Conservation (phyloP, 169 alveolate species). For the Cryptosporidium sp. region DNA sequence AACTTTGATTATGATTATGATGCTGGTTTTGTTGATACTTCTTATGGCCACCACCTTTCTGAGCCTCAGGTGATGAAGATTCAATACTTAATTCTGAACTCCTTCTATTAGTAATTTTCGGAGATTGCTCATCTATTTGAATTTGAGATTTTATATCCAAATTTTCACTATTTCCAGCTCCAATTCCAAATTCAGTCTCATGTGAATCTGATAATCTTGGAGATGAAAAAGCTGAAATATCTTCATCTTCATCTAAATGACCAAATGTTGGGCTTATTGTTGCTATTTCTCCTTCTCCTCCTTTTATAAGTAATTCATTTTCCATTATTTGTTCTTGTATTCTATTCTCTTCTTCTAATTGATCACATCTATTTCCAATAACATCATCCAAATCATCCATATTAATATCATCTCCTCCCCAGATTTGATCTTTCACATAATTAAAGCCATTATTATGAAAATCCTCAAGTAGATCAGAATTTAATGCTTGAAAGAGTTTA, state of each 20-base stretch:
- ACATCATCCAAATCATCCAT: not conserved
- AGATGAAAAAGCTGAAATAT: not conserved
- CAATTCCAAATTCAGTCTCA: not conserved
- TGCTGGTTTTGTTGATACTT: too few relatives aligned
- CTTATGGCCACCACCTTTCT: not conserved
- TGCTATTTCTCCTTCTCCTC: not conserved
- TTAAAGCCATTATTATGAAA: slow-evolving; percentile 11
- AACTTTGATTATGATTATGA: too few relatives aligned
- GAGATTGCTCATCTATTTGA: not conserved
- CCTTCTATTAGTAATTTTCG: not conserved
- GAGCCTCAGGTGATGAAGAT: not conserved
- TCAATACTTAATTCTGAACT: not conserved
- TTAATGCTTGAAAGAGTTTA: not conserved
- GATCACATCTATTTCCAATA: not conserved
- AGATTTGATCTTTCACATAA: slow-evolving; percentile 24
- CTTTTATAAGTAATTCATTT: not conserved
- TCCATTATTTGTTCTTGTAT: not conserved
- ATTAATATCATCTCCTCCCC: slow-evolving; percentile 41
- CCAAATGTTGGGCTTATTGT: not conserved
- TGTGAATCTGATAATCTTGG: not conserved
- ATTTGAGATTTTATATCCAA: not conserved
- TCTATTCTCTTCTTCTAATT: not conserved
- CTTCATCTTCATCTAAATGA: not conserved
- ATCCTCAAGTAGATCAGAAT: slow-evolving; percentile 64
- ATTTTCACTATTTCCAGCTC: not conserved